Evolutionary conservation across 768 basidiomycete species (phyloP).

Genomic region (Collybiopsis luxurians): DNA sequence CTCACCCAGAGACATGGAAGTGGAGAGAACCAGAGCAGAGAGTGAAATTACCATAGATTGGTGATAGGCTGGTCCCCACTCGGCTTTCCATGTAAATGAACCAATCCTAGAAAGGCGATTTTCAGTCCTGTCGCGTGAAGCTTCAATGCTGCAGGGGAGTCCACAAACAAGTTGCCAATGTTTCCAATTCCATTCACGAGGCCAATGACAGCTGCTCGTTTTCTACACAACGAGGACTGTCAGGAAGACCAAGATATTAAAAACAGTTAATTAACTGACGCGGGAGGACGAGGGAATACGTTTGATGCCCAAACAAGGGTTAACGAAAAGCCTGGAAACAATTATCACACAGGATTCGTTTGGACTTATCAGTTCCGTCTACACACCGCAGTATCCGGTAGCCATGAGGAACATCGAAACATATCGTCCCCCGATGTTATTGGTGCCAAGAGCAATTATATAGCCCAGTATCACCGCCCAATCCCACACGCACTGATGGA

Average conservation of each 20-base stretch:
- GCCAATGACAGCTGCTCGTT: constrained; percentile 55
- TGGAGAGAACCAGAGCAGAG: constrained; percentile 25
- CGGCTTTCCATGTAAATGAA: constrained; percentile 58
- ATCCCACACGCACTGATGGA: constrained; percentile 37
- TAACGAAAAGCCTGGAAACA: constrained; percentile 29
- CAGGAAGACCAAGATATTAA: not conserved
- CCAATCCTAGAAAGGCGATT: constrained; percentile 46
- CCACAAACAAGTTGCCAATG: constrained; percentile 52
- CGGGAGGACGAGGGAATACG: constrained; percentile 56
- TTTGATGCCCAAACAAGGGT: constrained; percentile 67
- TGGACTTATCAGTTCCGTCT: not conserved
- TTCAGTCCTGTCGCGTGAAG: not conserved
- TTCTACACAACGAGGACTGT: constrained; percentile 23
- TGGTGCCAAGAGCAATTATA: constrained; percentile 42
- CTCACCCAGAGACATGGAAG: constrained; percentile 23
- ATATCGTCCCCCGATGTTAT: constrained; percentile 37
- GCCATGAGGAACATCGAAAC: constrained; percentile 47
- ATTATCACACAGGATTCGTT: not conserved
- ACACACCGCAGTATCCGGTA: constrained; percentile 36
- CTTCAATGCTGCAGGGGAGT: not conserved
- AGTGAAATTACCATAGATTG: constrained; percentile 56
- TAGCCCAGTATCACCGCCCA: constrained; percentile 43
- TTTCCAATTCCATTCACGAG: constrained; percentile 60
- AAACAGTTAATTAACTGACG: constrained; percentile 25
- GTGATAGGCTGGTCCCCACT: constrained; percentile 61